These are phyloP conservation scores for Parmales sp. DNA, from an alignment of 108 stramenopile species.

Conservation along the genomic window DNA sequence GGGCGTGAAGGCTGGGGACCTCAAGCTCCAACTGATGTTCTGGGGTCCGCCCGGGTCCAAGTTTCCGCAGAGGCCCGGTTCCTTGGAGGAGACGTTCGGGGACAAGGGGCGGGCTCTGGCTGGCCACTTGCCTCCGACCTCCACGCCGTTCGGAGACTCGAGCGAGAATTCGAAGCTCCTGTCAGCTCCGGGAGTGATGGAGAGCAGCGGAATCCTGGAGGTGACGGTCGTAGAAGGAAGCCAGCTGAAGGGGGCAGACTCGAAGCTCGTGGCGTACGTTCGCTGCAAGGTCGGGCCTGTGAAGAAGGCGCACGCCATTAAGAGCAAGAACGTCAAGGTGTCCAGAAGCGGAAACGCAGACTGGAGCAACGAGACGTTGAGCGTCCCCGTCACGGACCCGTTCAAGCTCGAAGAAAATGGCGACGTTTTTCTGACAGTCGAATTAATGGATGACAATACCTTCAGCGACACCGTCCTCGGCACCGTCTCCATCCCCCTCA, in stretches of 20 bases:
- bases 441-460: conserved; percentile 26
- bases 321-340: conserved; percentile 16
- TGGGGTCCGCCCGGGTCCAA: background rate
- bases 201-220: background rate
- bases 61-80: background rate
- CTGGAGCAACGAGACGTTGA: conserved; percentile 32
- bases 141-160: background rate
- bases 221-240: background rate
- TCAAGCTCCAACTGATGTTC: conserved; percentile 9
- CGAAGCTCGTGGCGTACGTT: conserved; percentile 16
- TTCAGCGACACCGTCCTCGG: conserved; percentile 10
- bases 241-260: background rate
- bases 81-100: background rate
- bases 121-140: background rate
- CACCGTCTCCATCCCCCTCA: background rate
- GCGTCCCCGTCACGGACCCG: conserved; percentile 34
- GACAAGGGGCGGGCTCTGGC: background rate
- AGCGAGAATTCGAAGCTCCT: background rate
- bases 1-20: background rate
- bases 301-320: conserved; percentile 17
- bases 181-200: conserved; percentile 3
- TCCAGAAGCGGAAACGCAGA: conserved; percentile 17
- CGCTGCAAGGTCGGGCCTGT: conserved; percentile 14
- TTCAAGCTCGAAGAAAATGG: conserved; percentile 19
- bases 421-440: conserved; percentile 28